These are phyloP conservation scores for Tylopilus sp. DNA, from an alignment of 1,284 basidiomycete species.

Conservation along the genomic window DNA sequence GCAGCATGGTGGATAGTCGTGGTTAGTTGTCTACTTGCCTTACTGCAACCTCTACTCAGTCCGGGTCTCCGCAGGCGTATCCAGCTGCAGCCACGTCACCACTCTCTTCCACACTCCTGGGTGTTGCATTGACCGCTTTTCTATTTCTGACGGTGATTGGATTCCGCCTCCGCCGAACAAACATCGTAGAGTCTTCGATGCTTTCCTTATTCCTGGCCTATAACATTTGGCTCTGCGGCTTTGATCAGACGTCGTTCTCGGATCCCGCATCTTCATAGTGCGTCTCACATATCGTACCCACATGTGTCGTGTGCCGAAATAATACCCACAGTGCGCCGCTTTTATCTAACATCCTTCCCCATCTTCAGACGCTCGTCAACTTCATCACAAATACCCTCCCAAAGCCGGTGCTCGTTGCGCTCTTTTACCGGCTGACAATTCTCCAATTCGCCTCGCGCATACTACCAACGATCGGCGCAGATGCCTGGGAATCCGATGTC, in stretches of 20 bases:
- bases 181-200: conserved; percentile 88
- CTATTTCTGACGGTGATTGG: conserved; percentile 90
- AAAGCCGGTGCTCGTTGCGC: conserved; percentile 78
- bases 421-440: conserved; percentile 79
- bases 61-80: conserved; percentile 51
- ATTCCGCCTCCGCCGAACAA: conserved; percentile 83
- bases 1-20: conserved; percentile 79
- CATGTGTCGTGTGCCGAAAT: conserved; percentile 10
- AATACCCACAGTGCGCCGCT: conserved; percentile 56
- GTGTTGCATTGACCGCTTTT: conserved; percentile 66
- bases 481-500: conserved; percentile 70
- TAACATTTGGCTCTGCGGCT: conserved; percentile 79
- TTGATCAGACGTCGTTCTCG: conserved; percentile 64
- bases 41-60: conserved; percentile 3
- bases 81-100: conserved; percentile 77
- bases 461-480: conserved; percentile 77
- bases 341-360: conserved; percentile 72
- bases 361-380: conserved; percentile 71
- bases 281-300: conserved; percentile 27
- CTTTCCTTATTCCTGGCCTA: conserved; percentile 85
- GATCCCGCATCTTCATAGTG: conserved; percentile 76
- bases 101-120: conserved; percentile 79
- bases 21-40: conserved; percentile 41
- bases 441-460: conserved; percentile 85
- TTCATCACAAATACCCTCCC: conserved; percentile 81